phyloP scores from a whole-genome alignment of 1,284 basidiomycete species.

The Sphaerobolus stellatus region DNA sequence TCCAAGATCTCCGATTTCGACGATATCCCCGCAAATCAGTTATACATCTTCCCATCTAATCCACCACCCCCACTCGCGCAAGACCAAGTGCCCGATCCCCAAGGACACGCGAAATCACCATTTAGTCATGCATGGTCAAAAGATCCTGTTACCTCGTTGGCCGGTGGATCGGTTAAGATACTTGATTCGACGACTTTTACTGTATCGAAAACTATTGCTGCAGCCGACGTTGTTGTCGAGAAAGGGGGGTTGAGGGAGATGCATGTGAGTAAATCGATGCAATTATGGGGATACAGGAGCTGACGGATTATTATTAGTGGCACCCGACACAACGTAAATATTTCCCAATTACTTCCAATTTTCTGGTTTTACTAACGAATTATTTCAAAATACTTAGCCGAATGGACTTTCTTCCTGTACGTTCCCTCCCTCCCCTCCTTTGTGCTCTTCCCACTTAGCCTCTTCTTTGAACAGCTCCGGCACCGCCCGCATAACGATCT shows the following conservation, averaged over 20 bases:
- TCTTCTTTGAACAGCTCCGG: slow-evolving; percentile 44
- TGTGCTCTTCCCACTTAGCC: not conserved
- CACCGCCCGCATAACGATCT: slow-evolving; percentile 58
- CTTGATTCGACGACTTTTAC: slow-evolving; percentile 61
- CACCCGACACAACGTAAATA: slow-evolving; percentile 6
- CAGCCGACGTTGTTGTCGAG: slow-evolving; percentile 66
- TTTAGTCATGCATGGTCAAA: slow-evolving; percentile 45
- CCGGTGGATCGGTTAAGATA: slow-evolving; percentile 63
- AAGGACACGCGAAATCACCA: slow-evolving; percentile 50
- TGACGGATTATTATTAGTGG: not conserved
- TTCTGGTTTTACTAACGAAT: not conserved
- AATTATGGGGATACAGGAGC: not conserved
- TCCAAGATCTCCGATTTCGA: slow-evolving; percentile 52
- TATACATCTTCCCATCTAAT: slow-evolving; percentile 66
- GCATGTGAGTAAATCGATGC: slow-evolving; percentile 1
- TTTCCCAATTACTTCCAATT: not conserved
- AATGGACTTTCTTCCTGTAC: slow-evolving; percentile 59
- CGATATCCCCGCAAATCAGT: slow-evolving; percentile 54
- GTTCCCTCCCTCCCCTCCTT: slow-evolving; percentile 25
- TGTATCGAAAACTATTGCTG: slow-evolving; percentile 58
- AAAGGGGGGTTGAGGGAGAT: slow-evolving; percentile 54
- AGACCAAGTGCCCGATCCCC: slow-evolving; percentile 43
- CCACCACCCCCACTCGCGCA: slow-evolving; percentile 40
- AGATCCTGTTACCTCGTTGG: not conserved
- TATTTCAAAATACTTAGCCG: slow-evolving; percentile 32